These are phyloP conservation scores for Paxillus rubicundulus DNA, from an alignment of 768 basidiomycete species.

Conservation along the genomic window DNA sequence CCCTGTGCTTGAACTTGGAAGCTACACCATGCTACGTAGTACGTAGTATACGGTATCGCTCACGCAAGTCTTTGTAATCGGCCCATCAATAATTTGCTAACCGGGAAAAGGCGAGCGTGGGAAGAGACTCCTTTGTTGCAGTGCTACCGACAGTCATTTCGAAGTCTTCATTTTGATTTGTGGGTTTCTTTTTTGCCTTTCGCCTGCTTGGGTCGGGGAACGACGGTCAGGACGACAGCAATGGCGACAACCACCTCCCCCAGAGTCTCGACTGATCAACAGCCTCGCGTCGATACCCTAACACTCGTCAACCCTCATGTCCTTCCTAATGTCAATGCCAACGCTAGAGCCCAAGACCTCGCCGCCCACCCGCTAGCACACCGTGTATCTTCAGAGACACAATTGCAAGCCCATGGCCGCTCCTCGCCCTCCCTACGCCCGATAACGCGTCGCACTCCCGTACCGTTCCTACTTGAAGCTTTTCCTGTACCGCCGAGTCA, in stretches of 20 bases:
- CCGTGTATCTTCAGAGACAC: conserved; percentile 28
- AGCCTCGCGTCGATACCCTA: conserved; percentile 10
- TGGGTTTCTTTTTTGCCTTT: conserved; percentile 20
- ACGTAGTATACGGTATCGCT: too few species aligned
- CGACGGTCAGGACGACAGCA: conserved; percentile 13
- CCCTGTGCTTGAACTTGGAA: too few species aligned
- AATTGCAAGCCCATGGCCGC: conserved; percentile 17
- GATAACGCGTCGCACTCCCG: conserved; percentile 29
- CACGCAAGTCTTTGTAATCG: not conserved
- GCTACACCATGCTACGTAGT: too few species aligned
- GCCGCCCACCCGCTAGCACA: conserved; percentile 4
- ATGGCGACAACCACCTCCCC: conserved; percentile 19
- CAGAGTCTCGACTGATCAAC: conserved; percentile 16
- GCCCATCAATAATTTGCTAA: not conserved
- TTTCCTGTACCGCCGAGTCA: conserved; percentile 37
- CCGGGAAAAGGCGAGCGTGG: conserved; percentile 14
- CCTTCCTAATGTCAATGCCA: conserved; percentile 12
- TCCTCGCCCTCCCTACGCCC: conserved; percentile 22
- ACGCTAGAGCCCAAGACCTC: conserved; percentile 10
- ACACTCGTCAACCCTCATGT: conserved; percentile 9
- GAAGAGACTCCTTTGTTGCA: conserved; percentile 18
- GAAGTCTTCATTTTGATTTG: conserved; percentile 13
- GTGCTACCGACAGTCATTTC: conserved; percentile 9
- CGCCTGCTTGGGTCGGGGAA: conserved; percentile 7
- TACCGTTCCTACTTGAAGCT: conserved; percentile 37